Percentiles rank a stretch among this genome's conserved stretches.
Conservation (phyloP, 805 yeast genomes). For the Naumovozyma dairenensis region DNA sequence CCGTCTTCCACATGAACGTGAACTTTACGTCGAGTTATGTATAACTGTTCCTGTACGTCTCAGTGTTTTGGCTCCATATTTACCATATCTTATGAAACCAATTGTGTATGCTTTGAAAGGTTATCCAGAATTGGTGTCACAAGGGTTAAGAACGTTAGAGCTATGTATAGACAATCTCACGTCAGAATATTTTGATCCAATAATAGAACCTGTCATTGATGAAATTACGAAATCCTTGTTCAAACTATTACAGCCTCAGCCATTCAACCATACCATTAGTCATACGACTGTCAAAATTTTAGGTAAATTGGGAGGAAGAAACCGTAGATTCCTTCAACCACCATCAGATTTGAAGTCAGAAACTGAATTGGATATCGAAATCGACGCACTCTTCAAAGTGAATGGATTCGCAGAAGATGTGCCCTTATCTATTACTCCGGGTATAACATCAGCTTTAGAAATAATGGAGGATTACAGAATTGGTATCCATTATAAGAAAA, state of each 20-base stretch:
- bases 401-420: slow-evolving; percentile 56
- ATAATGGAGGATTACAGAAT: slow-evolving; percentile 55
- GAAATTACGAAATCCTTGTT: slow-evolving; percentile 91
- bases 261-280: slow-evolving; percentile 89
- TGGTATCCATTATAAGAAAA: slow-evolving; percentile 56
- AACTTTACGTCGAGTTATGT: slow-evolving; percentile 88
- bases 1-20: slow-evolving; percentile 80
- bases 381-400: slow-evolving; percentile 57
- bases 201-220: slow-evolving; percentile 89
- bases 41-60: slow-evolving; percentile 91
- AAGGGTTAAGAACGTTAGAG: slow-evolving; percentile 90
- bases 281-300: slow-evolving; percentile 88
- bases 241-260: slow-evolving; percentile 83
- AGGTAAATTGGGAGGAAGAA: slow-evolving; percentile 95
- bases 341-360: slow-evolving; percentile 54
- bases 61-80: slow-evolving; percentile 87
- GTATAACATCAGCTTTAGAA: slow-evolving; percentile 65
- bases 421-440: slow-evolving; percentile 75
- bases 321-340: slow-evolving; percentile 73
- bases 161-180: slow-evolving; percentile 93
- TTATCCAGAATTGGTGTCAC: slow-evolving; percentile 82
- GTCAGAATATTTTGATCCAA: slow-evolving; percentile 94
- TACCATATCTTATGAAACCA: slow-evolving; percentile 82
- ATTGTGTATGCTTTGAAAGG: slow-evolving; percentile 85
- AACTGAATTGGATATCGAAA: slow-evolving; percentile 51